Conservation (phyloP, 2,329 filamentous ascomycete species). For the Beauveria sp. region DNA sequence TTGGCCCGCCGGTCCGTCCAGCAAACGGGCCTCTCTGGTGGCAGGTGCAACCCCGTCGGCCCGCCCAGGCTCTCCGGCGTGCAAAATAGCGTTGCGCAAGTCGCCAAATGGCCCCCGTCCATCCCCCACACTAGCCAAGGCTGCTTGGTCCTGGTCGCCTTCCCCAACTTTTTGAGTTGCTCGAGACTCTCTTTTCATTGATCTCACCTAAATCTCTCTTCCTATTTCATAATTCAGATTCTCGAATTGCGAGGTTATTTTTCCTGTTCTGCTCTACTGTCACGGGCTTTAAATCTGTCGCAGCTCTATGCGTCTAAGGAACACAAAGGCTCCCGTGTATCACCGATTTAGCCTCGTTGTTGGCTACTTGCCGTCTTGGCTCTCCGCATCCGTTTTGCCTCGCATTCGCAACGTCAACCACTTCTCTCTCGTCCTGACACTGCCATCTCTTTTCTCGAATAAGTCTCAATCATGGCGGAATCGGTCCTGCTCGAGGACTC, state of each 20-base stretch:
- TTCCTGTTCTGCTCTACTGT: not conserved
- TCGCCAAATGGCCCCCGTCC: not conserved
- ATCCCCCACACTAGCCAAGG: not conserved
- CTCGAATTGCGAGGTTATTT: not conserved
- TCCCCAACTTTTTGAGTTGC: not conserved
- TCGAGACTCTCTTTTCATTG: not conserved
- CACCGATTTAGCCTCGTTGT: not conserved
- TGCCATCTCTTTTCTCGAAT: no score
- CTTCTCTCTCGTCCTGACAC: no score
- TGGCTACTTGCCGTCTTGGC: not conserved
- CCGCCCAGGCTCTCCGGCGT: constrained; percentile 7
- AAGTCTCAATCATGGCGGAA: not conserved
- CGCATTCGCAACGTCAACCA: not conserved
- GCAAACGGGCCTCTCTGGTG: not conserved
- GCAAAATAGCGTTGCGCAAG: not conserved
- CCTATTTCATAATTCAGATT: not conserved
- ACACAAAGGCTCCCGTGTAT: no score
- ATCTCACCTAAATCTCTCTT: not conserved
- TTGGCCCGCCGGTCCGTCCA: constrained; percentile 9
- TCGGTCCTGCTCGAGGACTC: constrained; percentile 5
- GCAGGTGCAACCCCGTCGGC: not conserved
- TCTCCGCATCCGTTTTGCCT: not conserved
- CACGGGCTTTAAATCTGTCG: not conserved
- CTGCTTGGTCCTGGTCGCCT: not conserved
- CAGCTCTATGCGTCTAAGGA: not conserved